Percentiles rank a stretch among this genome's conserved stretches.
Conservation (phyloP, 768 basidiomycete species). For the Trametes meyenii region DNA sequence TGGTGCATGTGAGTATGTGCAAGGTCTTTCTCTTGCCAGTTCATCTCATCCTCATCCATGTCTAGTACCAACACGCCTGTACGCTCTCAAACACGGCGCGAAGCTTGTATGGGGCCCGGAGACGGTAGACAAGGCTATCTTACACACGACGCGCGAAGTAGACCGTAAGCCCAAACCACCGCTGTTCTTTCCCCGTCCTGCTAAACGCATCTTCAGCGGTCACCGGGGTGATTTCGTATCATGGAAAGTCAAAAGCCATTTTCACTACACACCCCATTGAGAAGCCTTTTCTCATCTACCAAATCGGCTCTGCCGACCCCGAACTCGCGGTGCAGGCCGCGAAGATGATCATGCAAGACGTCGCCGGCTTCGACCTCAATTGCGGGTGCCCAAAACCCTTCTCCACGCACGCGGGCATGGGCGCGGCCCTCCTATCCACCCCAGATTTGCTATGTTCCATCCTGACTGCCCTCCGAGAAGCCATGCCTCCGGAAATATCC, state of each 20-base stretch:
- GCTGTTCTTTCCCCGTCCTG: neutral
- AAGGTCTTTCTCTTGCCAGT: neutral
- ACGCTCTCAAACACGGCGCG: slow-evolving; percentile 91
- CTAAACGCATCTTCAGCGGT: slow-evolving; percentile 50
- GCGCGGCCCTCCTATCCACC: slow-evolving; percentile 89
- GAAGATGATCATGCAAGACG: slow-evolving; percentile 80
- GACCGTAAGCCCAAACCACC: slow-evolving; percentile 61
- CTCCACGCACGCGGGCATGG: slow-evolving; percentile 94
- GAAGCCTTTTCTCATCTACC: slow-evolving; percentile 92
- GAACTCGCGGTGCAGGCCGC: slow-evolving; percentile 93
- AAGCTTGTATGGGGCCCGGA: slow-evolving; percentile 97
- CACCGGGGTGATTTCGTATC: slow-evolving; percentile 87
- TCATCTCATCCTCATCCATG: slow-evolving; percentile 10
- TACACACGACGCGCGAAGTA: slow-evolving; percentile 80
- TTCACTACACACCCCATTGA: slow-evolving; percentile 95
- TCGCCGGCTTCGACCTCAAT: slow-evolving; percentile 94
- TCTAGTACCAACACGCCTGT: slow-evolving; percentile 81
- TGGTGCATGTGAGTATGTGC: slow-evolving; percentile 67
- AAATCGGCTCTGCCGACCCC: slow-evolving; percentile 90
- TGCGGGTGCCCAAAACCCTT: slow-evolving; percentile 98
- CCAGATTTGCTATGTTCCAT: slow-evolving; percentile 92
- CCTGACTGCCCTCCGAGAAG: slow-evolving; percentile 72
- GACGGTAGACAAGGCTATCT: slow-evolving; percentile 93
- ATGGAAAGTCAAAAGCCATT: slow-evolving; percentile 81
- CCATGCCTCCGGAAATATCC: slow-evolving; percentile 75